A percentile compares a stretch with the other conserved stretches of the same genome.
These are phyloP conservation scores for Saitozyma podzolica DNA, from an alignment of 768 basidiomycete genomes.

Conservation along the genomic window DNA sequence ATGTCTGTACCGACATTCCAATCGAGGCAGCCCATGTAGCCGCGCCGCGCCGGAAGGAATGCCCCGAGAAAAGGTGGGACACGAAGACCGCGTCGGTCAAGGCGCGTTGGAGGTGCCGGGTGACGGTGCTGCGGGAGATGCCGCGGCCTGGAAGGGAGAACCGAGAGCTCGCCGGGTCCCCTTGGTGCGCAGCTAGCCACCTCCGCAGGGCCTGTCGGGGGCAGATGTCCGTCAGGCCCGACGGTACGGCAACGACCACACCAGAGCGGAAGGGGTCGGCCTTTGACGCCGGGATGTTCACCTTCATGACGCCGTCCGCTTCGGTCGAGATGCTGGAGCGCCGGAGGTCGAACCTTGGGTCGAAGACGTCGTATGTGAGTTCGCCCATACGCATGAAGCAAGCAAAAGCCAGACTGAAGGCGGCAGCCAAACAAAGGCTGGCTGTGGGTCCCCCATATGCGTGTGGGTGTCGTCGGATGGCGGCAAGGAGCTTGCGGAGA, in stretches of 20 bases:
- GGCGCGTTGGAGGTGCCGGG: not conserved
- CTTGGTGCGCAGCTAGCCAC: not conserved
- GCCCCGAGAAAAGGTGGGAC: conserved; percentile 1
- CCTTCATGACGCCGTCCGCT: conserved; percentile 1
- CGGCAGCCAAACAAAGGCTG: conserved; percentile 1
- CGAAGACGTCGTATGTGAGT: conserved; percentile 3
- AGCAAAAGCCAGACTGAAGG: conserved; percentile 7
- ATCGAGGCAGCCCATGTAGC: conserved; percentile 15
- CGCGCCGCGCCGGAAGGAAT: conserved; percentile 12
- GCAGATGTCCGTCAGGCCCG: conserved; percentile 33
- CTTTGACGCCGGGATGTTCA: too few species aligned
- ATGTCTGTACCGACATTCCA: conserved; percentile 7
- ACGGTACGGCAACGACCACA: conserved; percentile 1
- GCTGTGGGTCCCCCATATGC: conserved; percentile 3
- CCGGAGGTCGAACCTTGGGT: conserved; percentile 14
- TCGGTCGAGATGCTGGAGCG: conserved; percentile 4
- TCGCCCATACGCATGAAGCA: conserved; percentile 16
- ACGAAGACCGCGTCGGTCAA: not conserved
- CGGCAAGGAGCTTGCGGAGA: too few species aligned
- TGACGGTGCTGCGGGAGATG: not conserved
- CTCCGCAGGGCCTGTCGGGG: not conserved
- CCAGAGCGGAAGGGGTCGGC: conserved; percentile 9
- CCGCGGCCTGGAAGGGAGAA: not conserved
- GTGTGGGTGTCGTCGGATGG: not conserved
- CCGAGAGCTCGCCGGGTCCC: not conserved